Percentiles rank a stretch among this genome's conserved stretches.
These are phyloP conservation scores for Dittrichia graveolens DNA, from an alignment of 129 eudicot genomes.

Conservation along the genomic window DNA sequence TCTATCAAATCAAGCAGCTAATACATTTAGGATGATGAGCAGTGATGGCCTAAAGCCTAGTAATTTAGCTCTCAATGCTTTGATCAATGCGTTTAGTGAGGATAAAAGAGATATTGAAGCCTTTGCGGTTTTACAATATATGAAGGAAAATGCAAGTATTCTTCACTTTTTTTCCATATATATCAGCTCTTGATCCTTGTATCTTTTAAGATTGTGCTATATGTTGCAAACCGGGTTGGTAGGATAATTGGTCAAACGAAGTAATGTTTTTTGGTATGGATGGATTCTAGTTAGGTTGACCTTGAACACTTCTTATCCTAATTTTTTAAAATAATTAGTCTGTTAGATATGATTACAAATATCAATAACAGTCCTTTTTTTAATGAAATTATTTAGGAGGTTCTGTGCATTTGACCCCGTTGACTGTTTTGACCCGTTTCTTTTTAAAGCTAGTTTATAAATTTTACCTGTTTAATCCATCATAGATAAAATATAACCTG, in stretches of 20 bases:
- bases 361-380: neutral
- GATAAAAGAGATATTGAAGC: conserved; percentile 93
- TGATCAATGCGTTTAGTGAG: conserved; percentile 91
- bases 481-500: neutral
- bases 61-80: conserved; percentile 83
- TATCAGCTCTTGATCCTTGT: conserved; percentile 4
- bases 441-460: neutral
- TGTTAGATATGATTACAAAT: too few species aligned
- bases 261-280: neutral
- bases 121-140: conserved; percentile 81
- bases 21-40: conserved; percentile 82
- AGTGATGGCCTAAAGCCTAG: conserved; percentile 86
- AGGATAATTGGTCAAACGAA: neutral
- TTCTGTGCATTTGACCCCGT: neutral
- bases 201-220: neutral
- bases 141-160: conserved; percentile 85
- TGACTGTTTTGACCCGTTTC: neutral
- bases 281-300: neutral
- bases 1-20: conserved; percentile 86
- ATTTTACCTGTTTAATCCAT: neutral
- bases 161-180: neutral
- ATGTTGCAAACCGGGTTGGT: neutral
- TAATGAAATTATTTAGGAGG: neutral
- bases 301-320: neutral
- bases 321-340: neutral